phyloP scores from a whole-genome alignment of 1,139 yeast genomes.

The Arxiozyma slooffiae region DNA sequence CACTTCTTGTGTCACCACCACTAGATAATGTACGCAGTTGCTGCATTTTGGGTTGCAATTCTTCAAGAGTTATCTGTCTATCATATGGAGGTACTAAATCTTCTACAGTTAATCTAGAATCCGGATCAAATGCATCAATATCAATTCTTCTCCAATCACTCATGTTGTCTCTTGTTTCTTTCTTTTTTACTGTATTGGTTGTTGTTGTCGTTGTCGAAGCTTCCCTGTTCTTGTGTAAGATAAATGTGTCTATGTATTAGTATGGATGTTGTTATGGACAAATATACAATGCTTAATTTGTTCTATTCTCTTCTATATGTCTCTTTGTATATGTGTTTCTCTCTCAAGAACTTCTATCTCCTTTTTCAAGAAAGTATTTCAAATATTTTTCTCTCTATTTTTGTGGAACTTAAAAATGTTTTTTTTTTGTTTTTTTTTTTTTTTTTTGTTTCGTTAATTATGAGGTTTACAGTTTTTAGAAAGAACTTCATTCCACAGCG shows the following conservation, averaged over 20 bases:
- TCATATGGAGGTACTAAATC: constrained; percentile 50
- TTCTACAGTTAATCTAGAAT: constrained; percentile 50
- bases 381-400: no score
- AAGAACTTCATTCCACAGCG: not conserved
- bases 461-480: not conserved
- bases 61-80: constrained; percentile 38
- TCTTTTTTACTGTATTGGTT: no score
- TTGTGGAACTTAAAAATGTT: no score
- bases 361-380: not conserved
- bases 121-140: constrained; percentile 84
- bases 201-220: no score
- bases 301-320: no score
- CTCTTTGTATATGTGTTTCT: not conserved
- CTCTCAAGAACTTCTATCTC: not conserved
- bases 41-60: constrained; percentile 46
- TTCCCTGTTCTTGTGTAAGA: not conserved
- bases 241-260: not conserved
- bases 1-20: constrained; percentile 62
- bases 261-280: not conserved
- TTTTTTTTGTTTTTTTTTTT: no score
- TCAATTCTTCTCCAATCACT: constrained; percentile 67
- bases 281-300: not conserved
- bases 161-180: constrained; percentile 4
- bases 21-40: constrained; percentile 56
- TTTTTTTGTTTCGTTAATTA: not conserved